phyloP scores from a whole-genome alignment of 805 yeast species.

The Metschnikowia aberdeeniae region DNA sequence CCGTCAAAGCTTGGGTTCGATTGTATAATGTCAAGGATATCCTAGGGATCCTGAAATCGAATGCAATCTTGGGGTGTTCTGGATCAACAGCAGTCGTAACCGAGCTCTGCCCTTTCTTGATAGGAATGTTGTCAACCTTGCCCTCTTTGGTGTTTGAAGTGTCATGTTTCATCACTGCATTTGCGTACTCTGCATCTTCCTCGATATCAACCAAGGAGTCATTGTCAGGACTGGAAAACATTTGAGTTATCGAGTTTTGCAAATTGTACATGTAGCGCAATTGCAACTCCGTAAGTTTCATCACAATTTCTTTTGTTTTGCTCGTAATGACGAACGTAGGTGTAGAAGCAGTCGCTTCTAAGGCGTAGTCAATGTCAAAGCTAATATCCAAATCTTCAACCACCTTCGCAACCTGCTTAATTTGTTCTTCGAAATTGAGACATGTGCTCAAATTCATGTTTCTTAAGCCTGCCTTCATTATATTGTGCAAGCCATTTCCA shows the following conservation, averaged over 20 bases:
- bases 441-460: slow-evolving; percentile 65
- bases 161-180: slow-evolving; percentile 38
- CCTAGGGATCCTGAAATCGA: slow-evolving; percentile 57
- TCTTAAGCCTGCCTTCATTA: slow-evolving; percentile 64
- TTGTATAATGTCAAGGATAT: slow-evolving; percentile 60
- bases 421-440: slow-evolving; percentile 45
- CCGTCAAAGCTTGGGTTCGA: slow-evolving; percentile 36
- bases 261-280: slow-evolving; percentile 53
- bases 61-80: slow-evolving; percentile 37
- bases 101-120: background rate
- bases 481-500: slow-evolving; percentile 39
- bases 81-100: slow-evolving; percentile 15
- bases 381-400: slow-evolving; percentile 60
- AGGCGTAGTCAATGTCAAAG: slow-evolving; percentile 56
- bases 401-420: slow-evolving; percentile 55
- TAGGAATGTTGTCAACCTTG: background rate
- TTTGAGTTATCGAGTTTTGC: slow-evolving; percentile 50
- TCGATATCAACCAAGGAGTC: slow-evolving; percentile 49
- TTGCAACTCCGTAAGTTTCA: slow-evolving; percentile 72
- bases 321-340: slow-evolving; percentile 56
- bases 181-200: slow-evolving; percentile 63
- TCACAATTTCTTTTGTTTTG: slow-evolving; percentile 55
- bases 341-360: slow-evolving; percentile 28
- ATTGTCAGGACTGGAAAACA: slow-evolving; percentile 42
- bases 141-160: slow-evolving; percentile 4